A percentile compares a stretch with the other conserved stretches of the same genome.
phyloP scores from a whole-genome alignment of 306 rosid species.

The Quercus variabilis region DNA sequence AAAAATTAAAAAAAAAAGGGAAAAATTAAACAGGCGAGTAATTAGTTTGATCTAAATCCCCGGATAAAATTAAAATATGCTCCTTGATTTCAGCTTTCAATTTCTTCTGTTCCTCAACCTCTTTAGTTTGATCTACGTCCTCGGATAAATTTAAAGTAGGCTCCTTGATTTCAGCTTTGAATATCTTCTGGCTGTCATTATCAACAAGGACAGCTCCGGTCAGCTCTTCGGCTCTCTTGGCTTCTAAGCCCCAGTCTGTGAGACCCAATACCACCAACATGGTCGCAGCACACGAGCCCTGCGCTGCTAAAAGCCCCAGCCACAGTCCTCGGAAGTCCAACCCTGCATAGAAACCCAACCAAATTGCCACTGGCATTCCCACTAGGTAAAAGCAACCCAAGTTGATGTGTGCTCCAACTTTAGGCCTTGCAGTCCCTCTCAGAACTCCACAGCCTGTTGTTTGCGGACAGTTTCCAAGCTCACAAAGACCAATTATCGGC shows the following conservation, averaged over 20 bases:
- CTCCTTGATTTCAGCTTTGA: constrained; percentile 33
- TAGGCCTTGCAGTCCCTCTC: constrained; percentile 90
- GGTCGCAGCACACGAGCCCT: constrained; percentile 71
- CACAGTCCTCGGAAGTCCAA: constrained; percentile 84
- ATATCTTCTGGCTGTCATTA: constrained; percentile 36
- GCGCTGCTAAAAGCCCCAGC: constrained; percentile 91
- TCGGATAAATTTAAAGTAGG: constrained; percentile 24
- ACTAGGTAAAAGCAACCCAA: constrained; percentile 80
- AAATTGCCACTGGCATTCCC: constrained; percentile 86
- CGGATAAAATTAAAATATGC: constrained; percentile 24
- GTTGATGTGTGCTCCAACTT: constrained; percentile 78
- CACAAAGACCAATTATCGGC: constrained; percentile 86
- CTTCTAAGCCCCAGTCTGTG: constrained; percentile 82
- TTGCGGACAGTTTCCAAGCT: constrained; percentile 91
- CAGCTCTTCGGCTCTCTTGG: constrained; percentile 53
- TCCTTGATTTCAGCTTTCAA: constrained; percentile 33
- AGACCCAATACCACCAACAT: constrained; percentile 67
- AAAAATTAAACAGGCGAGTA: constrained; percentile 32
- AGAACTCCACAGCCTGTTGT: constrained; percentile 93
- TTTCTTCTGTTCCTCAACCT: constrained; percentile 8
- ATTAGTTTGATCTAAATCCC: constrained; percentile 24
- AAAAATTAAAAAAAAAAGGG: not conserved
- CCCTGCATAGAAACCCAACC: constrained; percentile 50
- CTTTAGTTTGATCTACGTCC: constrained; percentile 23
- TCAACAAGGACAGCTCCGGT: constrained; percentile 35